Conservation (phyloP, 495 filamentous ascomycete species). For the Neurospora intermedia region DNA sequence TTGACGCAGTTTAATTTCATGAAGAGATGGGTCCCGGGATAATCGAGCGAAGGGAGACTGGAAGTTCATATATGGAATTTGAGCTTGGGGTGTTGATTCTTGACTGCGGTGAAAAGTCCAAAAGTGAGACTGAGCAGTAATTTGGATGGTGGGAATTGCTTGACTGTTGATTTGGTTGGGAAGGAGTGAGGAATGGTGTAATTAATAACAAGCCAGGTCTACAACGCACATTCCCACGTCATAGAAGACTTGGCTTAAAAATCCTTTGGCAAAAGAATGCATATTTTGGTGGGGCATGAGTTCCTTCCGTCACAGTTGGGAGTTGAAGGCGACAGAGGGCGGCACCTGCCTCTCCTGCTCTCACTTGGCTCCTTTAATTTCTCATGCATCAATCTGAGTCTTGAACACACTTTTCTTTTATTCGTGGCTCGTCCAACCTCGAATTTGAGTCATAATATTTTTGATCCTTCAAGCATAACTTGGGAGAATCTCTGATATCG, state of each 20-base stretch:
- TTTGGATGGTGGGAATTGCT: too few relatives aligned
- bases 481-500: not conserved
- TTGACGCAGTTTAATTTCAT: too few relatives aligned
- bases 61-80: too few relatives aligned
- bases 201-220: too few relatives aligned
- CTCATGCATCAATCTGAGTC: not conserved
- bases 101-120: too few relatives aligned
- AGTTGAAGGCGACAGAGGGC: not conserved
- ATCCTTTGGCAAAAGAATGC: not conserved
- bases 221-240: too few relatives aligned
- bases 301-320: not conserved
- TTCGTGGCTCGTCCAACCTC: not conserved
- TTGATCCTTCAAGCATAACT: not conserved
- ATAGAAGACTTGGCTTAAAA: not conserved
- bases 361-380: not conserved
- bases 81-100: too few relatives aligned
- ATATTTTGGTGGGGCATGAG: not conserved
- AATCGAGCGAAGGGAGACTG: too few relatives aligned
- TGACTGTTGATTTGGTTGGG: too few relatives aligned
- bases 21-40: too few relatives aligned
- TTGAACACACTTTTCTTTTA: not conserved
- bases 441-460: not conserved
- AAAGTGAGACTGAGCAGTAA: too few relatives aligned
- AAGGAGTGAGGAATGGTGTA: too few relatives aligned
- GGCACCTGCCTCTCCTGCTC: not conserved